Evolutionary conservation across 2,329 filamentous ascomycete species (phyloP).

Genomic region (Neofusicoccum sp.): DNA sequence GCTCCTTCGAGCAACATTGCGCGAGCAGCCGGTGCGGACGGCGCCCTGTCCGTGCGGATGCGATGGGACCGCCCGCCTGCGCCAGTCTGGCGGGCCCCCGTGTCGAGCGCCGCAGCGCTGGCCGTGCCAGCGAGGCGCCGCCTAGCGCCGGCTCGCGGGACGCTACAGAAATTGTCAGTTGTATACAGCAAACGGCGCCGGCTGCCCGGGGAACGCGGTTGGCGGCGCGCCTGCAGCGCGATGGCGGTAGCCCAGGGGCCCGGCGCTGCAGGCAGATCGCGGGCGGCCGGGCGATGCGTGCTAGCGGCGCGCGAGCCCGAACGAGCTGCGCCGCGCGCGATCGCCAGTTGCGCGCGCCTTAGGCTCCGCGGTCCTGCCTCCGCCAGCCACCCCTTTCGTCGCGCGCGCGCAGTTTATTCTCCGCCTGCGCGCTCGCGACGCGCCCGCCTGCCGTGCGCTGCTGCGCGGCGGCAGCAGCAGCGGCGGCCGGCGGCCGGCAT

Average conservation of each 20-base stretch:
- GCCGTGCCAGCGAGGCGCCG: background rate
- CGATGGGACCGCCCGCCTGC: constrained; percentile 11
- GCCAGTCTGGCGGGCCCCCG: background rate
- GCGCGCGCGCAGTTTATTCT: constrained; percentile 1
- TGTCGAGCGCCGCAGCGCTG: background rate
- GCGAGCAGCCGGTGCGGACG: background rate
- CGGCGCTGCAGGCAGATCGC: background rate
- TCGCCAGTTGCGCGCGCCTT: constrained; percentile 4
- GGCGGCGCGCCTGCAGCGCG: background rate
- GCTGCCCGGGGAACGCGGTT: background rate
- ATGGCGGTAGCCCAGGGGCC: constrained; percentile 3
- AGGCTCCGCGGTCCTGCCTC: constrained; percentile 1
- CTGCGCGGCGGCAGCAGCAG: background rate
- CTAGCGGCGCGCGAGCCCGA: background rate
- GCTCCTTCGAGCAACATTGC: constrained; percentile 9
- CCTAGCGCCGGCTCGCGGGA: background rate
- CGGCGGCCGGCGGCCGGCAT: background rate
- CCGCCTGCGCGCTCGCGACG: background rate
- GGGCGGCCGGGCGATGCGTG: background rate
- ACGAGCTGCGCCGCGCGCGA: background rate
- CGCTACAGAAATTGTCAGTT: background rate
- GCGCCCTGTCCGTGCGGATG: constrained; percentile 1
- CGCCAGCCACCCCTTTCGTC: constrained; percentile 2
- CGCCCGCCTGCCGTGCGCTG: background rate
- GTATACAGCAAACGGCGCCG: background rate